phyloP scores from a whole-genome alignment of 768 basidiomycete genomes.

The Roridomyces roridus region DNA sequence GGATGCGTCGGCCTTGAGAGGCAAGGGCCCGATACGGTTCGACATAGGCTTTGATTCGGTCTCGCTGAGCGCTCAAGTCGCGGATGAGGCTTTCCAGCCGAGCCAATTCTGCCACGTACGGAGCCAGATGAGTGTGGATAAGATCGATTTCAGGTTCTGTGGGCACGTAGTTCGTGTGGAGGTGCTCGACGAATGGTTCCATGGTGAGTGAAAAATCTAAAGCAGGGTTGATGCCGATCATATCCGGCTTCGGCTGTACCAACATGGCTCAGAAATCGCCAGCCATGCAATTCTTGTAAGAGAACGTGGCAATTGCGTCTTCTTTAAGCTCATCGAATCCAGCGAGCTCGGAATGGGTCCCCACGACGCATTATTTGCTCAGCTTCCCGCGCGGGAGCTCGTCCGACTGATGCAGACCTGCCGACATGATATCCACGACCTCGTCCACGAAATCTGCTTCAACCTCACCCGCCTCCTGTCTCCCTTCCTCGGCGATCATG shows the following conservation, averaged over 20 bases:
- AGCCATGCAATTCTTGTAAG: too few species aligned
- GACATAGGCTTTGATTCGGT: not conserved
- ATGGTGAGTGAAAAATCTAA: too few species aligned
- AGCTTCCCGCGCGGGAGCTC: not conserved
- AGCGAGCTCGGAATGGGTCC: too few species aligned
- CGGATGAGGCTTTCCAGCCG: not conserved
- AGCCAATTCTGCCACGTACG: not conserved
- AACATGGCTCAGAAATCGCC: too few species aligned
- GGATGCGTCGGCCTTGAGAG: not conserved
- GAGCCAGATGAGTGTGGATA: not conserved
- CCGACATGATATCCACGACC: not conserved
- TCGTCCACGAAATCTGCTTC: slow-evolving; percentile 2
- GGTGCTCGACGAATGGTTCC: not conserved
- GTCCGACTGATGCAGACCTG: not conserved
- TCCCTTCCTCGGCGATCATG: slow-evolving; percentile 4
- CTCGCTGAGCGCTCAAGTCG: not conserved
- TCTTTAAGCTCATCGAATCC: too few species aligned
- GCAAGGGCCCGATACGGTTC: too few species aligned
- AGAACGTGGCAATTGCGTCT: too few species aligned
- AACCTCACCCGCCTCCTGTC: not conserved
- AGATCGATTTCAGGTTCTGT: not conserved
- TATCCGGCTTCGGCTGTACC: too few species aligned
- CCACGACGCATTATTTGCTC: slow-evolving; percentile 11
- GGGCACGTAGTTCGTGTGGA: not conserved
- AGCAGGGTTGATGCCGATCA: too few species aligned